These are phyloP conservation scores for Scheffersomyces titani DNA, from an alignment of 1,139 yeast genomes.

Conservation along the genomic window DNA sequence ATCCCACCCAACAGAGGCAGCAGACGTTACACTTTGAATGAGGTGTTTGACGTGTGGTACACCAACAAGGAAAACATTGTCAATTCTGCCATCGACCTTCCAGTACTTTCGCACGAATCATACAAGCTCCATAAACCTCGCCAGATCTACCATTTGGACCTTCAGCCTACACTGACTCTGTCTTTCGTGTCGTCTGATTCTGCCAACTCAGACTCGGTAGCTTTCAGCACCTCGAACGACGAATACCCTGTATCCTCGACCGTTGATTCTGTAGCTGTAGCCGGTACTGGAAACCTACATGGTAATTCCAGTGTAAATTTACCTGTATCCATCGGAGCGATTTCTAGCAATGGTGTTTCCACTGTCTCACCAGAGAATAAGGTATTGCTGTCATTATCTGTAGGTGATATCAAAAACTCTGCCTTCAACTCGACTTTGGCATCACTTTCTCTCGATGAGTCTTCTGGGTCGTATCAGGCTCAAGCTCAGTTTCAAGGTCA, in stretches of 20 bases:
- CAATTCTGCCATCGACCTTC: slow-evolving; percentile 21
- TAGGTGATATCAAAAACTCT: slow-evolving; percentile 1
- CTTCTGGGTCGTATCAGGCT: neutral
- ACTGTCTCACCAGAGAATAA: neutral
- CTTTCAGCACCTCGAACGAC: neutral
- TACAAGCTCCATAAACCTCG: slow-evolving; percentile 32
- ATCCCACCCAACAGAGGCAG: slow-evolving; percentile 43
- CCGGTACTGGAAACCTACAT: neutral
- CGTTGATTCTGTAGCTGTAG: neutral
- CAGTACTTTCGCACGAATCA: slow-evolving; percentile 28
- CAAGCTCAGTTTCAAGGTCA: neutral
- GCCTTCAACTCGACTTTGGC: slow-evolving; percentile 1
- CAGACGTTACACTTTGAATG: slow-evolving; percentile 49
- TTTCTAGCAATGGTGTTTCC: neutral
- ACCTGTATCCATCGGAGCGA: neutral
- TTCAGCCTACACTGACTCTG: slow-evolving; percentile 14
- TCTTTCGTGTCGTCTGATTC: neutral
- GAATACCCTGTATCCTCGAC: neutral
- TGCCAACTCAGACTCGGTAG: neutral
- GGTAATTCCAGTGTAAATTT: neutral
- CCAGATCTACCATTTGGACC: slow-evolving; percentile 40
- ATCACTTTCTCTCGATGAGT: slow-evolving; percentile 2
- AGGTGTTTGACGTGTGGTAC: slow-evolving; percentile 56
- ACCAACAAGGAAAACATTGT: slow-evolving; percentile 41
- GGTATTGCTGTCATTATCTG: neutral